Base-by-base conservation (phyloP, 805 yeast genomes). In the Teunomyces panamensis region DNA sequence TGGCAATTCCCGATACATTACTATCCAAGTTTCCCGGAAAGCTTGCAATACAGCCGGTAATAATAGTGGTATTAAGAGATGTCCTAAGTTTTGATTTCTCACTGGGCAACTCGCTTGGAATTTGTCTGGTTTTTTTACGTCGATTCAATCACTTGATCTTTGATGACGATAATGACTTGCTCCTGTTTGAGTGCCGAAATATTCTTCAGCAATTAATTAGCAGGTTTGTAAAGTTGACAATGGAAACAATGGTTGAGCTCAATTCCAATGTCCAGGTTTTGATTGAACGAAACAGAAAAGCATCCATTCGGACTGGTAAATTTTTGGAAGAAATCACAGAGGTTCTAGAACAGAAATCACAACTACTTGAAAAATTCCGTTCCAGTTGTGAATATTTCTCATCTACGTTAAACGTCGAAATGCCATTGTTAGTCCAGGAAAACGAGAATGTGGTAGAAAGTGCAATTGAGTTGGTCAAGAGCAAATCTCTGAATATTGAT, bases 281-380 rank as follows among this genome's bases (percentile, higher is more conserved):
- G 9, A 64, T 65, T 16, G 63, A 64, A 16, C 71, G 69, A 45
- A 79, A 77, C 47, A 73, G 75, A 39, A 78, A 76, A 46, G 78
- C 83, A 2, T 80, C 85, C 46, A 79, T 87, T 47, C 75, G 86
- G 54, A 81, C 86, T 0, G 96, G 96, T 20, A 79, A 77, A 51
- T 57, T 79, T 1, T 60, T 74, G 13, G 83, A 79, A 13, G 76
- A 74, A 45, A 56, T 65, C 41, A 68, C 69, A 39, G 61, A 59
- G 1, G 75, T 71, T 35, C 54, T 66, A 30, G 69, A 73, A 11
- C 54, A 52, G 10, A 43, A 65, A 8, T 33, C 49, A 1, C 70
- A 69, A n/a, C 47, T 71, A 9, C 73, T 69, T 52, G 80, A 78
- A 30, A 72, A 67, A 47, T 75, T 85, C 51, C 64, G 69, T 20